Evolutionary conservation across 202 grass and related monocot genomes (phyloP).

Genomic region (Schoenoplectus triqueter): DNA sequence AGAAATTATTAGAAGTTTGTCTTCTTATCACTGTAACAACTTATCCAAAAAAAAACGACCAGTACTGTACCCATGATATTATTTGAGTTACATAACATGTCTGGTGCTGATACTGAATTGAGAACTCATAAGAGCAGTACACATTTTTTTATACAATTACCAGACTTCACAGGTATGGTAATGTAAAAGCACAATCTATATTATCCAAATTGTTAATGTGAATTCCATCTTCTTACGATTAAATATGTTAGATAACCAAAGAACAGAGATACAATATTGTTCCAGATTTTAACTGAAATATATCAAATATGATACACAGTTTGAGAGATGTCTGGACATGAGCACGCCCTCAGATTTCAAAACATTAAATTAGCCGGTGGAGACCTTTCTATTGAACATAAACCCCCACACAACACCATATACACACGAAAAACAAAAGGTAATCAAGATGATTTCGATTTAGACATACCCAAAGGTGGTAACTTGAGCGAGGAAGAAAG

Average conservation of each 20-base stretch:
- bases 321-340: neutral
- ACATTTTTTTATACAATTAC: neutral
- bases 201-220: slow-evolving; percentile 2
- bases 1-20: neutral
- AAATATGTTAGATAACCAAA: neutral
- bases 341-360: neutral
- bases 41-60: neutral
- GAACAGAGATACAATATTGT: neutral
- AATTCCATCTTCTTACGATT: neutral
- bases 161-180: neutral
- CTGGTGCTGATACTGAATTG: neutral
- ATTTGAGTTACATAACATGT: neutral
- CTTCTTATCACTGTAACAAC: neutral
- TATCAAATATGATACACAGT: neutral
- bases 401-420: neutral
- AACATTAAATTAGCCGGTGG: neutral
- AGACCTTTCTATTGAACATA: neutral
- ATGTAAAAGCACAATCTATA: neutral
- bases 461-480: slow-evolving; percentile 66
- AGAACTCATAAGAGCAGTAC: neutral
- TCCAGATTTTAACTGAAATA: too few relatives aligned
- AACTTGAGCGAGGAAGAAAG: slow-evolving; percentile 93
- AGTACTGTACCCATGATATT: slow-evolving; percentile 4
- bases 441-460: neutral
- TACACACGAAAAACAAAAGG: neutral